Percentiles rank a stretch among this genome's conserved stretches.
These are phyloP conservation scores for Colletotrichum viniferum DNA, from an alignment of 2,329 filamentous ascomycete genomes.

Conservation along the genomic window DNA sequence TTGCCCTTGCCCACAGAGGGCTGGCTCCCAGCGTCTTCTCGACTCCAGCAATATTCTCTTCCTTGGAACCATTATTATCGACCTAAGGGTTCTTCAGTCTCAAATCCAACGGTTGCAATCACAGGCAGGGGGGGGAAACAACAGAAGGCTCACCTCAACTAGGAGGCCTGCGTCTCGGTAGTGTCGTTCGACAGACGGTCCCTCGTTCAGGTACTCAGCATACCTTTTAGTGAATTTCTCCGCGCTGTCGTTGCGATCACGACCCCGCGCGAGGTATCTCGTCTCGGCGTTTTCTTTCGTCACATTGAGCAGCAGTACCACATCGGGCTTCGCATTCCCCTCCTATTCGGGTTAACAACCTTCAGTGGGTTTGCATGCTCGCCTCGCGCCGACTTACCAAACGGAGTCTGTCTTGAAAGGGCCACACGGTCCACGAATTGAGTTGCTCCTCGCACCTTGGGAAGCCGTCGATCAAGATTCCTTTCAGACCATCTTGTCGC, in stretches of 20 bases:
- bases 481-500: background rate
- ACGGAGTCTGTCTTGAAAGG: background rate
- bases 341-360: background rate
- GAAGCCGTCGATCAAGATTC: background rate
- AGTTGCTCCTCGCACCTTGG: background rate
- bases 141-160: background rate
- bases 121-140: background rate
- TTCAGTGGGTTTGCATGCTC: background rate
- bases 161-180: background rate
- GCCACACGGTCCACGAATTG: background rate
- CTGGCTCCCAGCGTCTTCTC: background rate
- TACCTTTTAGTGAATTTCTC: background rate
- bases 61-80: background rate
- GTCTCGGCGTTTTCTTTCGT: background rate
- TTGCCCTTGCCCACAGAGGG: background rate
- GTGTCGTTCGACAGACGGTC: background rate
- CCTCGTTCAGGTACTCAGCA: background rate
- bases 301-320: background rate
- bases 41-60: background rate
- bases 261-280: background rate
- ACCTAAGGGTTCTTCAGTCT: background rate
- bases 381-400: background rate
- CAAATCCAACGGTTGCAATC: background rate
- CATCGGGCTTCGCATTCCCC: background rate
- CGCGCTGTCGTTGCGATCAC: background rate